Percentiles rank a stretch among this genome's conserved stretches.
phyloP scores from a whole-genome alignment of 202 grass and related monocot species.

The Cymbopogon flexuosus region DNA sequence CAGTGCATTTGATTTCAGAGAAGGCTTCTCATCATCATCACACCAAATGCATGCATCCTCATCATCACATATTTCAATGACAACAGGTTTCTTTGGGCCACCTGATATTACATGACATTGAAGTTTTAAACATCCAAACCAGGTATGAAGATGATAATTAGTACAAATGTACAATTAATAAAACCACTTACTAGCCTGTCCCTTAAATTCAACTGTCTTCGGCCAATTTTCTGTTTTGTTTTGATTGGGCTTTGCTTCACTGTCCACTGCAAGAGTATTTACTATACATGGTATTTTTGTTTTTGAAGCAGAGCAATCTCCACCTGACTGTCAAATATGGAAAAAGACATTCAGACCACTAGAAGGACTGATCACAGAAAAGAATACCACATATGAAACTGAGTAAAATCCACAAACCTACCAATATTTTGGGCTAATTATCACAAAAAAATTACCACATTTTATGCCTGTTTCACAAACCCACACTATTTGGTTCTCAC shows the following conservation, averaged over 20 bases:
- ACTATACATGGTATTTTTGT: conserved; percentile 64
- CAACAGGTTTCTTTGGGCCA: background rate
- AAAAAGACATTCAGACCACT: conserved; percentile 6
- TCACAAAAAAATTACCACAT: background rate
- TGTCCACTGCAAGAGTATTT: conserved; percentile 66
- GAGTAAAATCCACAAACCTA: background rate
- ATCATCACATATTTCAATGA: conserved; percentile 15
- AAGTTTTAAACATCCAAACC: background rate
- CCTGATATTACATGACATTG: background rate
- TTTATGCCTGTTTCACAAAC: background rate
- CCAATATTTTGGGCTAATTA: background rate
- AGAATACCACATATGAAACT: background rate
- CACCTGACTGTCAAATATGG: conserved; percentile 58
- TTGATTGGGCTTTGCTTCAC: conserved; percentile 63
- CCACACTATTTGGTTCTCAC: background rate
- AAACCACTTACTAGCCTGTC: conserved; percentile 52
- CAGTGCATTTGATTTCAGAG: background rate
- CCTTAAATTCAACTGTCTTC: conserved; percentile 62
- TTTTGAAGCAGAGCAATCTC: conserved; percentile 60
- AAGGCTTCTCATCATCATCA: background rate
- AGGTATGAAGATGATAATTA: background rate
- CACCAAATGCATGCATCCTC: conserved; percentile 4
- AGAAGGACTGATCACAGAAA: background rate
- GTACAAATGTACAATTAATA: background rate
- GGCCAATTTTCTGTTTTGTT: conserved; percentile 64